Base-by-base conservation (phyloP, 1,284 basidiomycete genomes). In the Meira nashicola region DNA sequence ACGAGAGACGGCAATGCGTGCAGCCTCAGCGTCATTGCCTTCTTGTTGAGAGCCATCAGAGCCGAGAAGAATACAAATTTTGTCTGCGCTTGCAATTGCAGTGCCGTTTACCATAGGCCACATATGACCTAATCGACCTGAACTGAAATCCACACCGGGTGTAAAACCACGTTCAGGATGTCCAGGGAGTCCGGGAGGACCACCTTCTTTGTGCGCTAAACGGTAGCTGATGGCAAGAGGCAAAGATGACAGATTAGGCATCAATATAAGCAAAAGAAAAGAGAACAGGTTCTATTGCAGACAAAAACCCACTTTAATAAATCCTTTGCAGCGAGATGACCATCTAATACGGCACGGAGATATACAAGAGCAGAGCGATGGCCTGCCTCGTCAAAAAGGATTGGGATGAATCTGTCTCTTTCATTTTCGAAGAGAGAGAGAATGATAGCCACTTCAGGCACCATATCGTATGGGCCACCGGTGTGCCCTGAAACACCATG, bases 21-120 rank as follows among this genome's bases (percentile, higher is more conserved):
- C 89, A 38, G 89, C 89, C 77, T 91, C 89, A 2, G 89, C 89
- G 67, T 91, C 89, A 73, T 91, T 87, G 33, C 89, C 89, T 78
- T 91, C 89, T 78, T 91, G 89, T 76, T 90, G 89, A 10, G 89
- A 89, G 17, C 89, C 89, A 73, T 91, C 89, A 0, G 89, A 91
- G 5, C 89, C 89, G 19, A 91, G 83, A 73, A 87, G 84, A 80
- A 90, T 89, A n/a, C 89, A 81, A 52, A 83, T 84, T 80, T 89
- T 89, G 67, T 85, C 84, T 39, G 82, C 83, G 80, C 90, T 85
- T 40, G 88, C 89, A 55, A 91, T 78, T 3, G 89, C 86, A 53
- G 91, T 82, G 73, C 89, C 89, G 75, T 90, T 90, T 58, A 90
- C 86, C 62, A 62, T 38, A 33, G 83, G 76, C 89, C 63, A 64